Percentiles rank a stretch among this genome's conserved stretches.
phyloP scores from a whole-genome alignment of 75 land plant species.

The Picea sitchensis region DNA sequence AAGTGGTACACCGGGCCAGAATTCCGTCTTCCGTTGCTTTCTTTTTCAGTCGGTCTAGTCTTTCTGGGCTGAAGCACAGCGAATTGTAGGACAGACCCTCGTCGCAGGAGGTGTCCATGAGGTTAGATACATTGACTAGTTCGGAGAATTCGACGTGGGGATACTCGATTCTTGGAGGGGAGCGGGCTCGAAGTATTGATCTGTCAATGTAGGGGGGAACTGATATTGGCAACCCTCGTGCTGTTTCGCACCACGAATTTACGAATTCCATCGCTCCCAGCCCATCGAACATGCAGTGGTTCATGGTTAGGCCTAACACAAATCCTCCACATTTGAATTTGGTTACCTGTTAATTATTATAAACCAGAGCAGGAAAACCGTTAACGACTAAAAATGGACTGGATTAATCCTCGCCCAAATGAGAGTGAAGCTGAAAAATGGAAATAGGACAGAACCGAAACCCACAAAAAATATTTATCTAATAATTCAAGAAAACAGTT shows the following conservation, averaged over 20 bases:
- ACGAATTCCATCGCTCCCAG: slow-evolving; percentile 52
- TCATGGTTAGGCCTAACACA: slow-evolving; percentile 40
- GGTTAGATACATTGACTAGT: slow-evolving; percentile 51
- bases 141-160: slow-evolving; percentile 53
- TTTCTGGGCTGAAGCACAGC: slow-evolving; percentile 47
- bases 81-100: slow-evolving; percentile 48
- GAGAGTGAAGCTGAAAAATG: no score
- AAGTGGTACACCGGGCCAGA: slow-evolving; percentile 66
- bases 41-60: slow-evolving; percentile 47
- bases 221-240: slow-evolving; percentile 33
- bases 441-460: no score
- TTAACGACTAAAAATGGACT: no score
- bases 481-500: no score
- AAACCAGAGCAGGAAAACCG: background rate
- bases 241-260: slow-evolving; percentile 40
- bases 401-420: no score
- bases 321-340: slow-evolving; percentile 57
- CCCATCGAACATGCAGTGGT: slow-evolving; percentile 59
- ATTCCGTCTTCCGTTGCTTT: slow-evolving; percentile 51
- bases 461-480: no score
- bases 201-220: slow-evolving; percentile 31
- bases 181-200: slow-evolving; percentile 20
- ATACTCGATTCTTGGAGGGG: slow-evolving; percentile 24
- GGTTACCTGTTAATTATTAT: slow-evolving; percentile 33
- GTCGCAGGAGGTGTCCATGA: slow-evolving; percentile 23